Evolutionary conservation across 441 rosid species (phyloP).

Genomic region (Croton laevigatus): DNA sequence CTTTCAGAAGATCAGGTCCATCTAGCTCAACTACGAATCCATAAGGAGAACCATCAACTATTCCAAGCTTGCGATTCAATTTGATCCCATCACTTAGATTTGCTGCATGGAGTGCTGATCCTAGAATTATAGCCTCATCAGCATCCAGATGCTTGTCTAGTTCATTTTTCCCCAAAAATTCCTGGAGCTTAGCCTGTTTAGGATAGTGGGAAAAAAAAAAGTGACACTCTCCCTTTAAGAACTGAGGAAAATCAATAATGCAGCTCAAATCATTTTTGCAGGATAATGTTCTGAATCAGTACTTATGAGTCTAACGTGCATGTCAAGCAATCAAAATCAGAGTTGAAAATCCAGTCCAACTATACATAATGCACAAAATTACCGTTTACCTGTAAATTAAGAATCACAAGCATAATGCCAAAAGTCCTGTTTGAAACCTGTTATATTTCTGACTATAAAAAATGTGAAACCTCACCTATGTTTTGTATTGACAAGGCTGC

Average conservation of each 20-base stretch:
- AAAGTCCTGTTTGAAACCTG: no score
- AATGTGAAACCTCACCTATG: no score
- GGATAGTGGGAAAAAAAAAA: background rate
- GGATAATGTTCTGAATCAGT: background rate
- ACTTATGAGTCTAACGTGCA: background rate
- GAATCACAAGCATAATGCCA: background rate
- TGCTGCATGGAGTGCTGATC: constrained; percentile 86
- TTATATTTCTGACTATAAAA: no score
- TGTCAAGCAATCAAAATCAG: background rate
- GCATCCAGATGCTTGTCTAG: constrained; percentile 97
- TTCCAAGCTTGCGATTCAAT: constrained; percentile 89
- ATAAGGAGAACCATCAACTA: constrained; percentile 92
- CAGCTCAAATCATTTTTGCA: background rate
- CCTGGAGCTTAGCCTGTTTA: constrained; percentile 80
- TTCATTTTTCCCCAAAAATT: constrained; percentile 82
- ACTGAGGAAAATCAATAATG: constrained; percentile 8
- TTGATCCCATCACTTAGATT: constrained; percentile 98
- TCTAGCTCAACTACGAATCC: constrained; percentile 68
- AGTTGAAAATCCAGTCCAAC: background rate
- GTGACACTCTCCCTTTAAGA: constrained; percentile 14
- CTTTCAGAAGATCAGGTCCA: constrained; percentile 68
- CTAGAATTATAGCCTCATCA: constrained; percentile 96
- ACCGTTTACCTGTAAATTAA: background rate
- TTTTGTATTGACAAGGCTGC: no score
- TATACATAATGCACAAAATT: background rate